These are phyloP conservation scores for Hura crepitans DNA, from an alignment of 441 rosid species.

Conservation along the genomic window DNA sequence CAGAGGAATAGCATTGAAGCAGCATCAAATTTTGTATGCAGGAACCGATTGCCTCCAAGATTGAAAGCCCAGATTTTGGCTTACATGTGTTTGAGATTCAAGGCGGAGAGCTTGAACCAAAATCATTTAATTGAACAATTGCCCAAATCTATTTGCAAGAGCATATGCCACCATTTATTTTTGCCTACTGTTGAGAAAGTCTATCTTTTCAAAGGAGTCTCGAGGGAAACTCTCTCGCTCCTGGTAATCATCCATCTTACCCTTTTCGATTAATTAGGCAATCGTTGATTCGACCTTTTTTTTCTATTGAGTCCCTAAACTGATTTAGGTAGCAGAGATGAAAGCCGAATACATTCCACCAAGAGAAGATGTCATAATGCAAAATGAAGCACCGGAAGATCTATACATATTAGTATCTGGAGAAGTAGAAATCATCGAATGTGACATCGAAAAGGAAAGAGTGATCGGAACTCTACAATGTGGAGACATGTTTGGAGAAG, in stretches of 20 bases:
- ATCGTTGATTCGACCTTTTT: too few relatives aligned
- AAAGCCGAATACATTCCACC: slow-evolving; percentile 94
- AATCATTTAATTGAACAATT: slow-evolving; percentile 70
- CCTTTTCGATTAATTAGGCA: too few relatives aligned
- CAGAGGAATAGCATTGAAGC: slow-evolving; percentile 81
- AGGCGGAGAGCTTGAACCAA: slow-evolving; percentile 71
- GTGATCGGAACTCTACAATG: slow-evolving; percentile 50
- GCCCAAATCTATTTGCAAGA: slow-evolving; percentile 82
- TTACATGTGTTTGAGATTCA: slow-evolving; percentile 83
- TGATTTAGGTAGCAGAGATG: slow-evolving; percentile 60
- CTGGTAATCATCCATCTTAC: slow-evolving; percentile 36
- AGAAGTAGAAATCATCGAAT: slow-evolving; percentile 54
- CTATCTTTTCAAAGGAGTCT: slow-evolving; percentile 71
- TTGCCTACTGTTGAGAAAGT: slow-evolving; percentile 45
- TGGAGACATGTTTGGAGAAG: slow-evolving; percentile 83
- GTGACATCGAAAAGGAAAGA: slow-evolving; percentile 52
- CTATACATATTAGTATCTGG: slow-evolving; percentile 84
- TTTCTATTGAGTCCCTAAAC: too few relatives aligned
- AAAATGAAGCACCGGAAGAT: slow-evolving; percentile 86
- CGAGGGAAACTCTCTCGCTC: slow-evolving; percentile 57
- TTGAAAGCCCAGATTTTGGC: slow-evolving; percentile 85
- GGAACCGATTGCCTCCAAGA: slow-evolving; percentile 70
- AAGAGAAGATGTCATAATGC: slow-evolving; percentile 73
- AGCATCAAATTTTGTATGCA: slow-evolving; percentile 64
- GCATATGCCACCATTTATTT: slow-evolving; percentile 79